A percentile compares a stretch with the other conserved stretches of the same genome.
Evolutionary conservation across 805 yeast species (phyloP).

Genomic region (Metschnikowia arizonensis): DNA sequence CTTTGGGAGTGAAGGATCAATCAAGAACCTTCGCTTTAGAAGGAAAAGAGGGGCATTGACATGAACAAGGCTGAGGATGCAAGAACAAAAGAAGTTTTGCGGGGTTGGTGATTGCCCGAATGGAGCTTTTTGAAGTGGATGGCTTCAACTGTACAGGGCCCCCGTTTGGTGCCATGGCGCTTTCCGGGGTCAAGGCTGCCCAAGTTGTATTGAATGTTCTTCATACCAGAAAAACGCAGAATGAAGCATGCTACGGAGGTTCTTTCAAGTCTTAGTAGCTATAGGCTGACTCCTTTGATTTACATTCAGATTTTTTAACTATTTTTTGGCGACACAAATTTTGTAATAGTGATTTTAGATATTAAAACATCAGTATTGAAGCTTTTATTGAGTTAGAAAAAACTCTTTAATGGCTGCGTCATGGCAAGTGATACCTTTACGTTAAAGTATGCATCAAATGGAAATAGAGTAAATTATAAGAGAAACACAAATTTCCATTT

Average conservation of each 20-base stretch:
- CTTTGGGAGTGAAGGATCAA: constrained; percentile 27
- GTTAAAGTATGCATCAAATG: no score
- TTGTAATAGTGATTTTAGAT: no score
- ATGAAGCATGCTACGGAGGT: constrained; percentile 21
- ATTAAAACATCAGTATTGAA: no score
- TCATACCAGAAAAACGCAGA: constrained; percentile 36
- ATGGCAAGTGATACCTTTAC: no score
- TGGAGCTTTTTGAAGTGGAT: constrained; percentile 75
- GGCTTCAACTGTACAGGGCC: constrained; percentile 84
- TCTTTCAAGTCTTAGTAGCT: background rate
- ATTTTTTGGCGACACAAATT: no score
- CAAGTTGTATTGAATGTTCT: constrained; percentile 43
- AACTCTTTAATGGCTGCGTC: no score
- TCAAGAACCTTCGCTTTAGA: constrained; percentile 37
- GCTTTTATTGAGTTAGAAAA: no score
- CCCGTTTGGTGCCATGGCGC: constrained; percentile 77
- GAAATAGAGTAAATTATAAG: no score
- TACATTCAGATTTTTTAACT: no score
- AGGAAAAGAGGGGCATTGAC: constrained; percentile 75
- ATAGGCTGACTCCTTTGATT: no score
- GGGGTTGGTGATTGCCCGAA: constrained; percentile 67
- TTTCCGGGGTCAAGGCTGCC: constrained; percentile 77
- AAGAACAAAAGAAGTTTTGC: constrained; percentile 62
- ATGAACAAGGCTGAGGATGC: constrained; percentile 77
- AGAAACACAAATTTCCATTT: no score